Base-by-base conservation (phyloP, 495 filamentous ascomycete genomes). In the Penicillium manginii region DNA sequence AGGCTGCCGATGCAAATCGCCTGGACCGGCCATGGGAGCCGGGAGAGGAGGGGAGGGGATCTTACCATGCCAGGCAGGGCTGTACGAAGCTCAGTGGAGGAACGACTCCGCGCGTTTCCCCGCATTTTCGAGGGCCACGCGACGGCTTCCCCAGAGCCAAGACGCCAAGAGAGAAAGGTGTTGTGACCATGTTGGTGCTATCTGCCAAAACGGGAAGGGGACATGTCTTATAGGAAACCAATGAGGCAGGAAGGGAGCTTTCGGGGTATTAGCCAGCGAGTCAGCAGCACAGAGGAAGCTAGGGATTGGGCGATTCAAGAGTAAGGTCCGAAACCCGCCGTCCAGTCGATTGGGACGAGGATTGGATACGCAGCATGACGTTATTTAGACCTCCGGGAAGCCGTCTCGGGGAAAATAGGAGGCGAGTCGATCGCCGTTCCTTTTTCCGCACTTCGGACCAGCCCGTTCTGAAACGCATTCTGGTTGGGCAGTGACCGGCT, bases 111-210 rank as follows among this genome's bases (percentile, higher is more conserved):
- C 62, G 45, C 43, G 61, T 61, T 60, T 67, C 67, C 67, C 67
- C 67, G 64, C 67, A 69, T 67, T 40, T 49, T 42, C 46, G 19
- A 26, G 31, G 57, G 31, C 67, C 67, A 69, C 64, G 67, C 67
- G 67, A 69, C 58, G 54, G 56, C 45, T 69, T 67, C 67, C 67
- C 67, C 67, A 56, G 65, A 68, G 64, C 61, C 64, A 65, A 65
- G 65, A 57, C 54, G 65, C 65, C 62, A 65, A 68, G 59, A 22
- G 35, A 53, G 47, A 32, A 46, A 43, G 39, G 37, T 23, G 26
- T 12, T 47, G 26, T 11, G 48, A 31, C 48, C 1, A 8, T 19
- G 14, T 11, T 31, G 48, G 48, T 33, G 9, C 45, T 43, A 29
- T 47, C 18, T 50, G 29, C 22, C 35, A 4, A 37, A 37, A 12